Base-by-base conservation (phyloP, 2,329 filamentous ascomycete species). In the Penicillium occitanis region DNA sequence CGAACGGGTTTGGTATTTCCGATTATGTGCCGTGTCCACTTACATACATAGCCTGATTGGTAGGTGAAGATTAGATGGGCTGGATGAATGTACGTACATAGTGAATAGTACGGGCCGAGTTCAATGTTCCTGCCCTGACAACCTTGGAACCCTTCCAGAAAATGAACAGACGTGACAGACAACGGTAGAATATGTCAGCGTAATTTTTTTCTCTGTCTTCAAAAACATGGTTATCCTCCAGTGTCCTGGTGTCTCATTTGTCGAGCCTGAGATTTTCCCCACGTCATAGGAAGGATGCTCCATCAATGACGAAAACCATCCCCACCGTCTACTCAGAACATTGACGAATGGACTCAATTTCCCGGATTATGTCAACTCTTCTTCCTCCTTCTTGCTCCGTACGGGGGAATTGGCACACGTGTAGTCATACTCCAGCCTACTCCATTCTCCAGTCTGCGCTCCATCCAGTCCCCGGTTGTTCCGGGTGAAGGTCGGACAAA, bases 251-350 rank as follows among this genome's bases (percentile, higher is more conserved):
- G 3, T 30, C 0, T 46, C 11, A 60, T 60, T 60, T 46, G 57
- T n/a, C 19, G 25, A 35, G 22, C 17, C 51, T 13, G 6, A 10
- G 8, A 3, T 2, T 5, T 19, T 60, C 57, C 57, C 57, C 57
- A 60, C 57, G 57, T 44, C 57, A 59, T 59, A 3, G 28, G 19
- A 22, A 1, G 33, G n/a, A 2, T 55, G 13, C 17, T 37, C 13
- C 25, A n/a, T 59, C 30, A 44, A 60, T 60, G 57, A 60, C 57
- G 57, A 60, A 60, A 57, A n/a, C 5, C 22, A 40, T 25, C 55
- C 17, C 55, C 55, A 58, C 53, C n/a, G 35, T 25, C 22, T 40
- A 4, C 37, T 40, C 17, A 10, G n/a, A 1, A 2, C 5, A 40
- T 33, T 28, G 53, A 40, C 53, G 19, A 58, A 58, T 58, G 30